Evolutionary conservation across 148 eudicot genomes (phyloP).

Genomic region (Cornus controversa): DNA sequence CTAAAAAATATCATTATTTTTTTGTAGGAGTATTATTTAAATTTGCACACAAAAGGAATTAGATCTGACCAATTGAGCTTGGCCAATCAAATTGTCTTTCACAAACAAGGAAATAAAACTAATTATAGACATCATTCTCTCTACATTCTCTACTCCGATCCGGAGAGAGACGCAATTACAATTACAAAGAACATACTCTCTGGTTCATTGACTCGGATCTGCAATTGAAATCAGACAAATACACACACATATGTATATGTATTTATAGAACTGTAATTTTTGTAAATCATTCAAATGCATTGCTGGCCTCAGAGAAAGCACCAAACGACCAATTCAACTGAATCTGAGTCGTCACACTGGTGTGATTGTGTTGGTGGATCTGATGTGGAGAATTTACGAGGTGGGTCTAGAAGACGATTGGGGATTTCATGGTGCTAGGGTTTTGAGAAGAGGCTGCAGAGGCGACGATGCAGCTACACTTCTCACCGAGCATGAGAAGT

Average conservation of each 20-base stretch:
- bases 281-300: slow-evolving; percentile 6
- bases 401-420: slow-evolving; percentile 1
- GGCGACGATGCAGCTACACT: slow-evolving; percentile 96
- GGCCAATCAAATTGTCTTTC: neutral
- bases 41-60: neutral
- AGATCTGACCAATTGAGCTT: neutral
- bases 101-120: slow-evolving; percentile 8
- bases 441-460: slow-evolving; percentile 16
- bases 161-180: neutral
- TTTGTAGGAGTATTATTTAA: neutral
- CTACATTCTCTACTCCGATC: slow-evolving; percentile 12
- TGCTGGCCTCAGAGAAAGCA: slow-evolving; percentile 7
- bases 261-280: slow-evolving; percentile 1
- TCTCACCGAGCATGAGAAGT: slow-evolving; percentile 99
- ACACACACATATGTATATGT: neutral
- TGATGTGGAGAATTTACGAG: slow-evolving; percentile 25
- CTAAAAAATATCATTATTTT: neutral
- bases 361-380: slow-evolving; percentile 22
- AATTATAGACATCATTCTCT: slow-evolving; percentile 2
- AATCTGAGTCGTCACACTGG: slow-evolving; percentile 11
- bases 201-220: neutral
- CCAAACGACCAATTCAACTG: neutral
- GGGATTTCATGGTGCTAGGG: slow-evolving; percentile 24
- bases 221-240: neutral
- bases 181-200: neutral